Percentiles rank a stretch among this genome's conserved stretches.
Evolutionary conservation across 1,139 yeast genomes (phyloP).

Genomic region (Kurtzmaniella quercitrusa): DNA sequence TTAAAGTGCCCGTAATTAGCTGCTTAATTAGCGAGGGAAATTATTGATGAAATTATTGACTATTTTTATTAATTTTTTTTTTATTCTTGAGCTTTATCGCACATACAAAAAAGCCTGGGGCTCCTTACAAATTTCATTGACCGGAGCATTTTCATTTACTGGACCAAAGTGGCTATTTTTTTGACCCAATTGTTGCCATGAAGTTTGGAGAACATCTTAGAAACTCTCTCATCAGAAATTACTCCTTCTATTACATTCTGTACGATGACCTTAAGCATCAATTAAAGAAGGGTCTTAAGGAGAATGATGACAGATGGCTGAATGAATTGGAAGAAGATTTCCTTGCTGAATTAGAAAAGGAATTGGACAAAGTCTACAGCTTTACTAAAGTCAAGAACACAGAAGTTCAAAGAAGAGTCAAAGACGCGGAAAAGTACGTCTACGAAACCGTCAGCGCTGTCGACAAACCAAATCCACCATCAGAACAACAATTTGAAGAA

Average conservation of each 20-base stretch:
- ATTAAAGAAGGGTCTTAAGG: constrained; percentile 61
- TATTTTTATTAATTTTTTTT: not conserved
- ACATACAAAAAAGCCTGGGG: not conserved
- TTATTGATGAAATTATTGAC: too few species aligned
- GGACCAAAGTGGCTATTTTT: too few species aligned
- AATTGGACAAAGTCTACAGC: constrained; percentile 85
- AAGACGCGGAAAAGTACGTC: constrained; percentile 71
- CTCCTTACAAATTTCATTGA: not conserved
- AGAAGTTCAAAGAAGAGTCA: constrained; percentile 78
- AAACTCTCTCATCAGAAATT: constrained; percentile 73
- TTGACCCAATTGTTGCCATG: too few species aligned
- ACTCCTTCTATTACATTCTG: constrained; percentile 82
- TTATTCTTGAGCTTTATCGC: not conserved
- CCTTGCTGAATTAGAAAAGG: constrained; percentile 67
- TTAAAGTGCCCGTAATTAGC: too few species aligned
- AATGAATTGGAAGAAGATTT: constrained; percentile 78
- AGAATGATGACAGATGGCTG: constrained; percentile 60
- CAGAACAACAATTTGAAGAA: constrained; percentile 84
- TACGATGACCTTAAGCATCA: constrained; percentile 87
- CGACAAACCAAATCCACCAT: constrained; percentile 25
- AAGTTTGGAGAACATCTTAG: constrained; percentile 77
- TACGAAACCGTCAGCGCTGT: constrained; percentile 53
- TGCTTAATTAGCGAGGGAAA: too few species aligned
- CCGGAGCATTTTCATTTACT: not conserved
- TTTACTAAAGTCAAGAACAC: constrained; percentile 85